phyloP scores from a whole-genome alignment of 768 basidiomycete genomes.

The Suillus discolor region DNA sequence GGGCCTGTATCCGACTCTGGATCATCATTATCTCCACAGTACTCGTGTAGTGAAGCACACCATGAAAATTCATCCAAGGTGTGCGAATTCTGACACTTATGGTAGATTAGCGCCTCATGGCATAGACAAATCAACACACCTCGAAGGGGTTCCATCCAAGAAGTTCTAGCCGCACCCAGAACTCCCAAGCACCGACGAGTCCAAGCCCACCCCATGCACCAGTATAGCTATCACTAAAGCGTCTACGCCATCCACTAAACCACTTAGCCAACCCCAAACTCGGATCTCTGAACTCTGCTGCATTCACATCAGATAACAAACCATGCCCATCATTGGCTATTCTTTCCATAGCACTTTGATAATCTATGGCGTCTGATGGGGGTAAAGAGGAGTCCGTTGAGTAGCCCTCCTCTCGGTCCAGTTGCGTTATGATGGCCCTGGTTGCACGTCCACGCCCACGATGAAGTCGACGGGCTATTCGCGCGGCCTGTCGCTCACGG shows the following conservation, averaged over 20 bases:
- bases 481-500: conserved; percentile 59
- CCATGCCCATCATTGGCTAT: conserved; percentile 53
- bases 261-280: conserved; percentile 65
- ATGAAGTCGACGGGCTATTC: conserved; percentile 54
- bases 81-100: conserved; percentile 43
- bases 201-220: conserved; percentile 91
- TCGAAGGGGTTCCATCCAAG: conserved; percentile 88
- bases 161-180: conserved; percentile 87
- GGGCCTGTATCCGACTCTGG: conserved; percentile 68
- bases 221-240: conserved; percentile 78
- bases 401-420: conserved; percentile 68
- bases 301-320: conserved; percentile 79
- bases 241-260: conserved; percentile 74
- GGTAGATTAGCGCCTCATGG: conserved; percentile 12
- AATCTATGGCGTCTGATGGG: conserved; percentile 69
- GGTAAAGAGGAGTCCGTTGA: conserved; percentile 83
- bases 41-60: conserved; percentile 78
- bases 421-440: conserved; percentile 17
- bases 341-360: conserved; percentile 57
- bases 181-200: conserved; percentile 90
- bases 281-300: conserved; percentile 84
- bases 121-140: conserved; percentile 42
- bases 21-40: conserved; percentile 55
- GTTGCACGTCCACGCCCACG: conserved; percentile 39
- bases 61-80: conserved; percentile 82